Evolutionary conservation across 805 yeast genomes (phyloP).

Genomic region (Schizosaccharomyces pombe): ASM294v3 CU329670.1:3028501-3029000

Average conservation of each 20-base stretch:
- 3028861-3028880: slow-evolving; percentile 57
- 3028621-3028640: slow-evolving; percentile 46
- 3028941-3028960: slow-evolving; percentile 62
- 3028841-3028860: slow-evolving; percentile 50
- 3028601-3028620: slow-evolving; percentile 64
- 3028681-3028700: slow-evolving; percentile 46
- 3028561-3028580: slow-evolving; percentile 59
- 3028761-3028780: slow-evolving; percentile 59
- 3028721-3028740: slow-evolving; percentile 51
- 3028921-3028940: slow-evolving; percentile 21
- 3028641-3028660: slow-evolving; percentile 36
- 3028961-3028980: slow-evolving; percentile 67
- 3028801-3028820: slow-evolving; percentile 68
- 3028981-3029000: slow-evolving; percentile 47
- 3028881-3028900: slow-evolving; percentile 58
- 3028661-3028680: slow-evolving; percentile 56
- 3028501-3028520: slow-evolving; percentile 40
- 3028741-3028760: slow-evolving; percentile 41
- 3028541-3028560: too few relatives aligned
- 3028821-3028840: slow-evolving; percentile 52
- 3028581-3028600: slow-evolving; percentile 50
- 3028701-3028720: slow-evolving; percentile 46
- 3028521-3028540: too few relatives aligned
- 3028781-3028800: slow-evolving; percentile 52
- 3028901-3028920: slow-evolving; percentile 51